phyloP scores from a whole-genome alignment of 2,329 filamentous ascomycete species.

The Blastomyces gilchristii region DNA sequence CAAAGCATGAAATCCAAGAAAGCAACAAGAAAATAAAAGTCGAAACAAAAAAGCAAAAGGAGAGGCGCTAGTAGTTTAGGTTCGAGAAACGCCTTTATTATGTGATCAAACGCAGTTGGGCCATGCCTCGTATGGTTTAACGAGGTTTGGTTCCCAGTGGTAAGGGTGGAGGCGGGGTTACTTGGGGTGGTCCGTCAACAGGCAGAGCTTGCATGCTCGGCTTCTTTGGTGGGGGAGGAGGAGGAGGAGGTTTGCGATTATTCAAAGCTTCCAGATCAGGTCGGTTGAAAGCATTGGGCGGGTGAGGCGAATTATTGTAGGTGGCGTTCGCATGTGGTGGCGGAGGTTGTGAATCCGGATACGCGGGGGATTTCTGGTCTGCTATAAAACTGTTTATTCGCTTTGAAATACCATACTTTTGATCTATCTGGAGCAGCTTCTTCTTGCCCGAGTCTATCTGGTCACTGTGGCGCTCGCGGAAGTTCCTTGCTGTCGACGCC shows the following conservation, averaged over 20 bases:
- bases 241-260: slow-evolving; percentile 44
- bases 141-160: slow-evolving; percentile 49
- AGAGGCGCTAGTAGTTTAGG: not conserved
- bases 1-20: not conserved
- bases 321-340: slow-evolving; percentile 3
- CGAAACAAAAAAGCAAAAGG: too few relatives aligned
- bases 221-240: slow-evolving; percentile 50
- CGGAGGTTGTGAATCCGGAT: slow-evolving; percentile 12
- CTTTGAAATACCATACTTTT: slow-evolving; percentile 50
- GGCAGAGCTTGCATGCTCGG: slow-evolving; percentile 35
- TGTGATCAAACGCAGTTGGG: not conserved
- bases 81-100: not conserved
- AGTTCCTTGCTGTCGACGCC: slow-evolving; percentile 50
- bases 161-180: slow-evolving; percentile 43
- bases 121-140: slow-evolving; percentile 17
- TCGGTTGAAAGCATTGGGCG: slow-evolving; percentile 13
- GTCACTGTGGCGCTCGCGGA: slow-evolving; percentile 59
- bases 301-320: slow-evolving; percentile 14
- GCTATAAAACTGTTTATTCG: slow-evolving; percentile 41
- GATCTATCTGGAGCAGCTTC: slow-evolving; percentile 48
- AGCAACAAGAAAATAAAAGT: not conserved
- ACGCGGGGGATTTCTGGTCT: slow-evolving; percentile 28
- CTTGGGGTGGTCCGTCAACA: slow-evolving; percentile 19
- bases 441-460: slow-evolving; percentile 53
- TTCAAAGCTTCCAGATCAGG: slow-evolving; percentile 26